Evolutionary conservation across 495 filamentous ascomycete species (phyloP), one percentile per base, ranked within the genome.

Genomic region (Penicillium turbatum): DNA sequence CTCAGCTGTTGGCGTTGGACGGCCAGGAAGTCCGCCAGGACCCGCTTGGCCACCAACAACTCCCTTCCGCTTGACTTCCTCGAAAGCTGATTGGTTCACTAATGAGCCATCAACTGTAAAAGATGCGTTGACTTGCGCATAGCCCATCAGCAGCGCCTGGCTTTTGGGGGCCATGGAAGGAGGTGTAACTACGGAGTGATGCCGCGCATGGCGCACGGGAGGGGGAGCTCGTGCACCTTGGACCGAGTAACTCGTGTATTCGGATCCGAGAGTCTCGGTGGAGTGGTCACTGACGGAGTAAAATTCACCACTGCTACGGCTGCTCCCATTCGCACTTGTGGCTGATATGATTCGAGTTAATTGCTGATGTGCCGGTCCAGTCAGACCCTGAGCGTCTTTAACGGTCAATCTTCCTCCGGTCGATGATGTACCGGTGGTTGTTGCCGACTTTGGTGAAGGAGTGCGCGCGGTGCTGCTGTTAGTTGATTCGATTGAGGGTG

Each of bases 131-230:
- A 97, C 81, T 65, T 98, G 92, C 5, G 87, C 95, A 72, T 95
- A 98, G 9, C 92, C 93, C 93, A 98, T 97, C 84, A 98, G 92
- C 47, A 98, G 70, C 13, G 86, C 82, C 71, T 97, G 90, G 41
- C 81, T 61, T 73, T 84, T 55, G 55, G 55, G 56, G 71, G 72
- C 63, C 17, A 76, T 71, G 40, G 63, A 69, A 40, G 67, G 71
- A 6, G 72, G 61, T 19, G 51, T 16, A 2, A 73, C 71, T 16
- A 87, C 61, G 56, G 88, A 91, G 56, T 73, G 73, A 57, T 84
- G 79, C 37, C 88, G 82, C 27, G 65, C 68, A 67, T 90, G 87
- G 9, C 79, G 64, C 16, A 34, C 44, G 32, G 80, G 57, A 57
- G 78, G 73, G 9, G 70, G 52, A 68, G 71, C 35, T 13, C 68